Evolutionary conservation across 768 basidiomycete species (phyloP).

Genomic region (Rhizopogon rudus): DNA sequence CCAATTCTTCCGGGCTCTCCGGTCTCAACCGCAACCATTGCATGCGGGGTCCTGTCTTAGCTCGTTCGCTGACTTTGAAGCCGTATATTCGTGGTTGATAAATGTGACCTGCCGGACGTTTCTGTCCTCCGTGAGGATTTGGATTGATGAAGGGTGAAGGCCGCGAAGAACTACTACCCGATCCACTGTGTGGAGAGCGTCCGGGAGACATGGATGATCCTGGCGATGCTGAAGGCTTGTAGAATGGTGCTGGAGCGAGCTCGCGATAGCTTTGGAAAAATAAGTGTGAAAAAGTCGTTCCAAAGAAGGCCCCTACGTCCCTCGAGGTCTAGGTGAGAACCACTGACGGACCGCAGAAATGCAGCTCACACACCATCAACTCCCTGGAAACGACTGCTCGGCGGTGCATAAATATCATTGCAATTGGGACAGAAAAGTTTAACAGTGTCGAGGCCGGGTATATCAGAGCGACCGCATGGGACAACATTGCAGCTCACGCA

Average conservation of each 20-base stretch:
- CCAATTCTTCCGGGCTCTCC: slow-evolving; percentile 72
- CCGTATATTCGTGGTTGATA: slow-evolving; percentile 95
- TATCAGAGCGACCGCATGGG: slow-evolving; percentile 92
- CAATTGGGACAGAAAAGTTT: slow-evolving; percentile 98
- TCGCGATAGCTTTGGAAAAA: slow-evolving; percentile 99
- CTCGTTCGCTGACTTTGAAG: slow-evolving; percentile 94
- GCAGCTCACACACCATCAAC: slow-evolving; percentile 73
- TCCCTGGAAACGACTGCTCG: slow-evolving; percentile 91
- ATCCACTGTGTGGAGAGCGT: slow-evolving; percentile 46
- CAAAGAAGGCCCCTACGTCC: slow-evolving; percentile 90
- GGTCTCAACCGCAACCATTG: slow-evolving; percentile 91
- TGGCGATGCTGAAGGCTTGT: slow-evolving; percentile 60
- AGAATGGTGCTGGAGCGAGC: slow-evolving; percentile 91
- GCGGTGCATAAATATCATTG: slow-evolving; percentile 94
- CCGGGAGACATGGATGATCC: slow-evolving; percentile 50
- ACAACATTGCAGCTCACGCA: slow-evolving; percentile 87
- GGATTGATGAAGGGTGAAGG: slow-evolving; percentile 75
- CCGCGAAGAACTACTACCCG: slow-evolving; percentile 43
- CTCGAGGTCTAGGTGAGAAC: slow-evolving; percentile 11
- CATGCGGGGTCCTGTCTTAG: slow-evolving; percentile 95
- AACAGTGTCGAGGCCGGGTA: slow-evolving; percentile 95
- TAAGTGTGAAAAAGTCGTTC: slow-evolving; percentile 96
- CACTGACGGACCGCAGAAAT: slow-evolving; percentile 5
- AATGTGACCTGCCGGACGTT: slow-evolving; percentile 78
- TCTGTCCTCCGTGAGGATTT: slow-evolving; percentile 86